These are phyloP conservation scores for Salisapilia sapeloensis DNA, from an alignment of 352 stramenopile genomes.

Conservation along the genomic window DNA sequence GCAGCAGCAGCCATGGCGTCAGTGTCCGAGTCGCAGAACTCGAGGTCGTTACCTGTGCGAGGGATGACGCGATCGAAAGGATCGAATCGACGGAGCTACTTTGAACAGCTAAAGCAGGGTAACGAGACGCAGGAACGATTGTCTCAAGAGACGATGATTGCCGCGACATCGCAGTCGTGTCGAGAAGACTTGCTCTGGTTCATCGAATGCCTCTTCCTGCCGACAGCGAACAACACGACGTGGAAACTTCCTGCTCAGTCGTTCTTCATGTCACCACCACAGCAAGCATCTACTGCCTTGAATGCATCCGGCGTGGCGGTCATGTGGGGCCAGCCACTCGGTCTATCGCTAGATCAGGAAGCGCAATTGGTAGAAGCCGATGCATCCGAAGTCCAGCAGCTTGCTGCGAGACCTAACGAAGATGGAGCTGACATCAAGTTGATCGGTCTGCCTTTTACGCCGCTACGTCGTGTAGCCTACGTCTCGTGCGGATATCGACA, in stretches of 20 bases:
- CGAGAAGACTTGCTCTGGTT: constrained; percentile 18
- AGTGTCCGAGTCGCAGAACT: constrained; percentile 5
- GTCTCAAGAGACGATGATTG: constrained; percentile 1
- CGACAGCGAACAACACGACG: constrained; percentile 12
- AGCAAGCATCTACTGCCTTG: constrained; percentile 1
- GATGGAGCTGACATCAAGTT: constrained; percentile 12
- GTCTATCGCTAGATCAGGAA: constrained; percentile 51
- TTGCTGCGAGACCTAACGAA: constrained; percentile 4
- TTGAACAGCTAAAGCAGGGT: constrained; percentile 5
- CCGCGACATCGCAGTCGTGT: constrained; percentile 1
- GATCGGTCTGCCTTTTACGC: constrained; percentile 23
- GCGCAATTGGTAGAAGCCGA: constrained; percentile 2
- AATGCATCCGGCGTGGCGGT: constrained; percentile 27
- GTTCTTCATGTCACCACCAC: constrained; percentile 7
- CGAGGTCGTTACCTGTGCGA: background rate
- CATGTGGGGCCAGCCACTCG: constrained; percentile 31
- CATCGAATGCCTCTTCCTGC: constrained; percentile 31
- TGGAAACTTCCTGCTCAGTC: constrained; percentile 14
- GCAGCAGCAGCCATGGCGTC: constrained; percentile 11
- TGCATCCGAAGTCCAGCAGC: constrained; percentile 5
- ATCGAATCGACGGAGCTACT: no score
- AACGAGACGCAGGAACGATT: constrained; percentile 3
- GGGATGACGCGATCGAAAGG: constrained; percentile 4
- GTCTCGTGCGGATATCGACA: constrained; percentile 67
- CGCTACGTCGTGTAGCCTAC: constrained; percentile 34